Evolutionary conservation across 345 rosid species (phyloP), one percentile per base, ranked within the genome.

Genomic region (Excoecaria agallocha): DNA sequence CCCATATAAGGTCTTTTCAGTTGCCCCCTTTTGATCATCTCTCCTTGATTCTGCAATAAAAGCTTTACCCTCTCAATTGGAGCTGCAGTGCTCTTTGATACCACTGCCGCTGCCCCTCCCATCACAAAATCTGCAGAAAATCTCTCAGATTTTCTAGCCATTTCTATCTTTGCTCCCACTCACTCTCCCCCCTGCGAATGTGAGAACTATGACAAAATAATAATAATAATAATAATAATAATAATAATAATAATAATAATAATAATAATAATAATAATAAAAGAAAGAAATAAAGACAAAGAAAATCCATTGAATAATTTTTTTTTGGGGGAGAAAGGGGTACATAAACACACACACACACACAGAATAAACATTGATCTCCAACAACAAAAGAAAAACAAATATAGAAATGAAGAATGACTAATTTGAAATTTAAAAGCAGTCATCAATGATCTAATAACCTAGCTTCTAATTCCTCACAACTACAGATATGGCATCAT

Each of bases 41-140:
- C 99, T 48, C 93, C 98, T 82, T 93, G 98, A 79, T 90, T 95
- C 87, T 93, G 99, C 61, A 95, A 79, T 83, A 93, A 76, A 76
- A 95, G 96, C 87, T 93, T 95, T 41, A 91, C 98, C 77, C 99
- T 88, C 77, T 95, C 98, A 79, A 95, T 86, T 63, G 99, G 97
- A 12, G 99, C 97, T 19, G 86, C 98, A 35, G 91, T 88, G 62
- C 84, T 89, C 86, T 90, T 93, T 8, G 98, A 84, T 57, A 85
- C 80, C 70, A 91, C 72, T 30, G 99, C 96, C 43, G 92, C 96
- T 50, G 79, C 83, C 49, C 96, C 98, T 58, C 88, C 97, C 96
- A 89, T 91, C 59, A 86, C 54, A 74, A 95, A 90, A 81, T 95
- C 94, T 69, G 82, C 76, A 41, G 93, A 90, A 82, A 93, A 95